A percentile compares a stretch with the other conserved stretches of the same genome.
These are phyloP conservation scores for Sporisorium sorghi DNA, from an alignment of 1,284 basidiomycete species.

Conservation along the genomic window DNA sequence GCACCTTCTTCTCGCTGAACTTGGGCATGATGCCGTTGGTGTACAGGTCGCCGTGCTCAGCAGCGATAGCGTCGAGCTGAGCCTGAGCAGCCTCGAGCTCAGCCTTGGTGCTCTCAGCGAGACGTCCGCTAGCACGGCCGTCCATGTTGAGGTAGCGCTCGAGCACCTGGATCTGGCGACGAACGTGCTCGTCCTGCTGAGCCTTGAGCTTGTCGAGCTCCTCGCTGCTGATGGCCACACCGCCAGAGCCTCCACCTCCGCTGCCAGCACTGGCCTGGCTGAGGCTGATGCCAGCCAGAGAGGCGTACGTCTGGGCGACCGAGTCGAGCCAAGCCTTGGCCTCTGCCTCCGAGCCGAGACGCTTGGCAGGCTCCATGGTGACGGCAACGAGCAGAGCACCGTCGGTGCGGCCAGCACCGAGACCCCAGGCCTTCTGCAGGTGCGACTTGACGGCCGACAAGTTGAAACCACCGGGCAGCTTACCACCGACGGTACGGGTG, in stretches of 20 bases:
- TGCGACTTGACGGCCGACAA: constrained; percentile 85
- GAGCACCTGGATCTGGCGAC: constrained; percentile 92
- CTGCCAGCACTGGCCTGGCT: constrained; percentile 71
- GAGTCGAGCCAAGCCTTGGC: constrained; percentile 93
- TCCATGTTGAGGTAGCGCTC: constrained; percentile 96
- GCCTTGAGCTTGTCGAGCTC: constrained; percentile 96
- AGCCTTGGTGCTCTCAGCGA: constrained; percentile 85
- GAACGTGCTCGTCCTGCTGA: constrained; percentile 90
- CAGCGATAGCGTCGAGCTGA: constrained; percentile 85
- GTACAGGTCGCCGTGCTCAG: constrained; percentile 92
- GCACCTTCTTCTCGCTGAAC: constrained; percentile 94
- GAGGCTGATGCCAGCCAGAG: constrained; percentile 87
- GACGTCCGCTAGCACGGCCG: constrained; percentile 88
- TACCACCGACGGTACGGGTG: constrained; percentile 89
- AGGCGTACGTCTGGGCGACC: constrained; percentile 85
- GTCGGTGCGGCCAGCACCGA: constrained; percentile 88
- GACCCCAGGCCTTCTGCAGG: constrained; percentile 75
- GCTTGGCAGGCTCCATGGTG: constrained; percentile 92
- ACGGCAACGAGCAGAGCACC: constrained; percentile 90
- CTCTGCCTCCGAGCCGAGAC: constrained; percentile 88
- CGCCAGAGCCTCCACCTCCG: constrained; percentile 73
- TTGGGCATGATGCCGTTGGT: constrained; percentile 92
- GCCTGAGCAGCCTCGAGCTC: constrained; percentile 80
- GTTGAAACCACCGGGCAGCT: constrained; percentile 99
- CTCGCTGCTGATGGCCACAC: constrained; percentile 89